phyloP scores from a whole-genome alignment of 192 early-diverging fungal genomes.

The Umbelopsis sp. region DNA sequence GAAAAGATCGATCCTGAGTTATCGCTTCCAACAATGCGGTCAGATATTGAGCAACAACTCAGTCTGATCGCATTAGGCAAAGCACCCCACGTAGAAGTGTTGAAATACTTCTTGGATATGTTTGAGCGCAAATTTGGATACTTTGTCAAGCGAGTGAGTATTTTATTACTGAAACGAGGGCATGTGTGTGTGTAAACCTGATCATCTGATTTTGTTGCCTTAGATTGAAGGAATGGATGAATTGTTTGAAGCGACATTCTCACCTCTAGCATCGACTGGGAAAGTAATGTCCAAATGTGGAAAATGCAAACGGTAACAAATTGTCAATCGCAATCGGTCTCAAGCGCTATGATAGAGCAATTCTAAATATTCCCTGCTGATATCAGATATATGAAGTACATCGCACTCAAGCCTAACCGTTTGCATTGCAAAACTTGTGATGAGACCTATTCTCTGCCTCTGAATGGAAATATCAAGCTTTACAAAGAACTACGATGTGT shows the following conservation, averaged over 20 bases:
- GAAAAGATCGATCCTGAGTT: slow-evolving; percentile 59
- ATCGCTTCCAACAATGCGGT: slow-evolving; percentile 48
- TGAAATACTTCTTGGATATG: slow-evolving; percentile 41
- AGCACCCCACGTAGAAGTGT: slow-evolving; percentile 34
- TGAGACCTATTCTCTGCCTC: slow-evolving; percentile 52
- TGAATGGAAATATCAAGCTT: slow-evolving; percentile 51
- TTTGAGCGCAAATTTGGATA: slow-evolving; percentile 48
- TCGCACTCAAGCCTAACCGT: slow-evolving; percentile 44
- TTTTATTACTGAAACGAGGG: background rate
- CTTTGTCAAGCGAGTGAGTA: slow-evolving; percentile 37
- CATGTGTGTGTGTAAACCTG: background rate
- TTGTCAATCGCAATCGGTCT: background rate
- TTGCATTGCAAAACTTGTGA: slow-evolving; percentile 53
- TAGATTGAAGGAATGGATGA: slow-evolving; percentile 49
- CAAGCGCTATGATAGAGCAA: too few relatives aligned
- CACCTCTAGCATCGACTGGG: slow-evolving; percentile 47
- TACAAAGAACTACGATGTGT: slow-evolving; percentile 42
- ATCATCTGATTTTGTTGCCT: background rate
- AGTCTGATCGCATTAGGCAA: slow-evolving; percentile 48
- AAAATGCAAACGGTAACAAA: slow-evolving; percentile 39
- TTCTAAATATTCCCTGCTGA: background rate
- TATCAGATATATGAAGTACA: slow-evolving; percentile 50
- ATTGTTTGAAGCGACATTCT: slow-evolving; percentile 57
- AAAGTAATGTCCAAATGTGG: slow-evolving; percentile 51
- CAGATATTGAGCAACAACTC: slow-evolving; percentile 52